Conservation (phyloP, 495 filamentous ascomycete genomes). For the Lichenothelia convexa region DNA sequence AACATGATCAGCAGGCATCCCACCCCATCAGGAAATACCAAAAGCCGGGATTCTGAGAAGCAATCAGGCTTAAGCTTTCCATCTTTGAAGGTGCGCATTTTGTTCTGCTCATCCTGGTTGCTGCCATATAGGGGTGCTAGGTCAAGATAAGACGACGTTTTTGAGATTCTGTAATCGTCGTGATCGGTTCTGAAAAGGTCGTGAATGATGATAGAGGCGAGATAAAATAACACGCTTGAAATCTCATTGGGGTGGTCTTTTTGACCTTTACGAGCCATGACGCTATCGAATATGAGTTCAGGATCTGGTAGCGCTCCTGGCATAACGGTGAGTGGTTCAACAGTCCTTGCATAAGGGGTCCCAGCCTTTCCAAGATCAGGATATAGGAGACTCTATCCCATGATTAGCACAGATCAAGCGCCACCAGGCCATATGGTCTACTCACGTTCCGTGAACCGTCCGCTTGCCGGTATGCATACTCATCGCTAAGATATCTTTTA, state of each 20-base stretch:
- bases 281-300: constrained; percentile 55
- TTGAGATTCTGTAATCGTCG: constrained; percentile 35
- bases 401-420: constrained; percentile 4
- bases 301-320: constrained; percentile 56
- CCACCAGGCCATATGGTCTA: constrained; percentile 6
- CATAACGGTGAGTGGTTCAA: constrained; percentile 42
- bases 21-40: constrained; percentile 75
- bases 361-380: constrained; percentile 48
- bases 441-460: constrained; percentile 48
- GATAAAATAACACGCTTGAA: constrained; percentile 76
- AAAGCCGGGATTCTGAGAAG: constrained; percentile 57
- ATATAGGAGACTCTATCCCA: constrained; percentile 35
- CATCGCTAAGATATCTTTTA: constrained; percentile 32
- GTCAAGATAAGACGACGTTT: constrained; percentile 74
- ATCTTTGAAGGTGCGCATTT: constrained; percentile 59
- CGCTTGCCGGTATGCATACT: constrained; percentile 43
- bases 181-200: constrained; percentile 48
- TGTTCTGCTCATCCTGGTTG: constrained; percentile 50
- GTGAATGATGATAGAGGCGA: constrained; percentile 81
- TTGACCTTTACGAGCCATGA: constrained; percentile 43
- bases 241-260: constrained; percentile 60
- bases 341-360: constrained; percentile 55
- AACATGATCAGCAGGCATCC: constrained; percentile 48
- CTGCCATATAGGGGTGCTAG: constrained; percentile 74
- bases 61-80: constrained; percentile 72